phyloP scores from a whole-genome alignment of 2,329 filamentous ascomycete genomes.

The Ophiostoma tasmaniense region DNA sequence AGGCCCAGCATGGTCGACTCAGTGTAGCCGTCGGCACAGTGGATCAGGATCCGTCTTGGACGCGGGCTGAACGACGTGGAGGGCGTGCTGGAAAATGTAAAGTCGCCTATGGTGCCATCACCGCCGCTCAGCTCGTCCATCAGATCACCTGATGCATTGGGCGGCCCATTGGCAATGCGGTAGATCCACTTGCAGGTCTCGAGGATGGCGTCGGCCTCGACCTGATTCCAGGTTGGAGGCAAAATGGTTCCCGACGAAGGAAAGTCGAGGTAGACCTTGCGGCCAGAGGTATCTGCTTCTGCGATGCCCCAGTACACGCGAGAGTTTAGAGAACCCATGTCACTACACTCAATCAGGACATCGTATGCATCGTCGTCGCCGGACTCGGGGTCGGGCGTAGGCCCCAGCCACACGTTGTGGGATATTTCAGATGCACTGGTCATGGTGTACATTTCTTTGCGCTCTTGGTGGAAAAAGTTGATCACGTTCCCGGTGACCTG shows the following conservation, averaged over 20 bases:
- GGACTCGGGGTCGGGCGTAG: constrained; percentile 63
- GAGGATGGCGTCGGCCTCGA: constrained; percentile 74
- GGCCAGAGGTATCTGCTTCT: constrained; percentile 37
- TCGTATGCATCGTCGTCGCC: constrained; percentile 61
- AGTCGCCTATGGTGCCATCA: neutral
- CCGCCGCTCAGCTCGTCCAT: neutral
- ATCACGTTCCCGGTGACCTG: constrained; percentile 66
- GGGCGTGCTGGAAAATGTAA: neutral
- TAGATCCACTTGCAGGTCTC: constrained; percentile 88
- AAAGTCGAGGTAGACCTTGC: constrained; percentile 57
- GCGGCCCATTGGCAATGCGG: constrained; percentile 61
- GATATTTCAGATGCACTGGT: constrained; percentile 82
- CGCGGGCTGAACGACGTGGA: neutral
- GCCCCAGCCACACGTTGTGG: constrained; percentile 82
- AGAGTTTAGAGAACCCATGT: constrained; percentile 69
- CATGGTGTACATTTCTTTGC: constrained; percentile 89
- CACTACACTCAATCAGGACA: constrained; percentile 79
- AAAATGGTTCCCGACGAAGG: constrained; percentile 91
- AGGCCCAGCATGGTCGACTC: constrained; percentile 84
- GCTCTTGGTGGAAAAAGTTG: constrained; percentile 85
- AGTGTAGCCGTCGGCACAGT: constrained; percentile 93
- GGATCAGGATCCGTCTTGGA: constrained; percentile 69
- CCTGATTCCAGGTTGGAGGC: constrained; percentile 72
- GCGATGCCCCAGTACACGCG: constrained; percentile 56
- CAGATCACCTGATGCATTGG: neutral